Conservation (phyloP, 768 basidiomycete species). For the Pilatotrama ljubarskyi region DNA sequence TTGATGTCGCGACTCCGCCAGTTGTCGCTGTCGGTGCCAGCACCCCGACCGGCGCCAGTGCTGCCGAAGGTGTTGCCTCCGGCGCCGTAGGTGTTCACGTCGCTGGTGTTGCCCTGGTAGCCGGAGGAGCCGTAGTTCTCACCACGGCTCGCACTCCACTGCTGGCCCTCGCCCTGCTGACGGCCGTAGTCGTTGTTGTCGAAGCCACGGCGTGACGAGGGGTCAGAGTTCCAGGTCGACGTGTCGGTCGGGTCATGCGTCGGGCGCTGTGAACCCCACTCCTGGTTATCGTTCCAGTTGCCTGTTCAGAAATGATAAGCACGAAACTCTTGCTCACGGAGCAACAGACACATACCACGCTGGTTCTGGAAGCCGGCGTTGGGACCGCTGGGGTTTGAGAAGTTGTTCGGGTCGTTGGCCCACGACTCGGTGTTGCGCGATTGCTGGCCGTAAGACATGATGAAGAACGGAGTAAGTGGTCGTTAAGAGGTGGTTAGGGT, state of each 20-base stretch:
- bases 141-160: slow-evolving; percentile 11
- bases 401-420: slow-evolving; percentile 22
- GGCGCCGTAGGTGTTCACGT: slow-evolving; percentile 15
- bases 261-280: slow-evolving; percentile 6
- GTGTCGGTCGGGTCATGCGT: slow-evolving; percentile 18
- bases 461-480: background rate
- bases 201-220: background rate
- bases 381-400: slow-evolving; percentile 14
- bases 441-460: slow-evolving; percentile 16
- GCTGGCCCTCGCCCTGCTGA: background rate
- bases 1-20: slow-evolving; percentile 4
- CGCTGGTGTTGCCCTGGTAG: slow-evolving; percentile 18
- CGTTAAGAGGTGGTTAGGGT: background rate
- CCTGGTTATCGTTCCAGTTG: background rate
- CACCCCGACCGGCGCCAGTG: background rate
- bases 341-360: background rate
- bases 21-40: background rate
- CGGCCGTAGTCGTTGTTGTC: background rate
- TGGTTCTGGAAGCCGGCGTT: slow-evolving; percentile 4
- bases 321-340: background rate
- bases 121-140: slow-evolving; percentile 19
- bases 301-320: too few species aligned
- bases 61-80: slow-evolving; percentile 9
- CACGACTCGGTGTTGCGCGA: slow-evolving; percentile 20
- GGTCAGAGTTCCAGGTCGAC: background rate